Conservation (phyloP, 768 basidiomycete species). For the Boletus insuetus region DNA sequence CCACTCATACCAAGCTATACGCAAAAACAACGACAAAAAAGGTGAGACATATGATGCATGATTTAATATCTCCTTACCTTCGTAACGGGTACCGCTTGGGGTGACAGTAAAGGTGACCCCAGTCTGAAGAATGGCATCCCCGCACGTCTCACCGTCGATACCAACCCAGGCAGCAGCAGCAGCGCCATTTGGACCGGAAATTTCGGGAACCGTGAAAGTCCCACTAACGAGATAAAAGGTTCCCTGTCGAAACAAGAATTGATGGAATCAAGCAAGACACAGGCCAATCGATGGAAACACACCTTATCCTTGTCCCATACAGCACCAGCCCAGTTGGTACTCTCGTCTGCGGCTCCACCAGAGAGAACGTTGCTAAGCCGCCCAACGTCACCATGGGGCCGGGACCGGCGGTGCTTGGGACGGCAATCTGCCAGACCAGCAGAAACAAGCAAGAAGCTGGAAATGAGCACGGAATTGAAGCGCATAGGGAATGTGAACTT, state of each 20-base stretch:
- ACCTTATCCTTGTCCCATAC: not conserved
- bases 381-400: not conserved
- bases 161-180: constrained; percentile 5
- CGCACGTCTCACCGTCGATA: constrained; percentile 1
- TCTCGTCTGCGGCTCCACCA: no score
- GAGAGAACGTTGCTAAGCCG: not conserved
- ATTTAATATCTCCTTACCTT: not conserved
- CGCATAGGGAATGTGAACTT: not conserved
- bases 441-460: not conserved
- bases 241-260: not conserved
- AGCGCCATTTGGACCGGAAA: not conserved
- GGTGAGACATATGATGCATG: not conserved
- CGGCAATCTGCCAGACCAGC: not conserved
- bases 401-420: not conserved
- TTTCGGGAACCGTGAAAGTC: not conserved
- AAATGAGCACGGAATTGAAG: not conserved
- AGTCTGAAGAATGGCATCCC: not conserved
- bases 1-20: constrained; percentile 15
- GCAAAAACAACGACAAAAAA: not conserved
- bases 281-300: not conserved
- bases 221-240: constrained; percentile 1
- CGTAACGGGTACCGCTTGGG: not conserved
- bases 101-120: constrained; percentile 1
- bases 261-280: not conserved
- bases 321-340: constrained; percentile 3